phyloP scores from a whole-genome alignment of 768 basidiomycete genomes.

The Exidia glandulosa region DNA sequence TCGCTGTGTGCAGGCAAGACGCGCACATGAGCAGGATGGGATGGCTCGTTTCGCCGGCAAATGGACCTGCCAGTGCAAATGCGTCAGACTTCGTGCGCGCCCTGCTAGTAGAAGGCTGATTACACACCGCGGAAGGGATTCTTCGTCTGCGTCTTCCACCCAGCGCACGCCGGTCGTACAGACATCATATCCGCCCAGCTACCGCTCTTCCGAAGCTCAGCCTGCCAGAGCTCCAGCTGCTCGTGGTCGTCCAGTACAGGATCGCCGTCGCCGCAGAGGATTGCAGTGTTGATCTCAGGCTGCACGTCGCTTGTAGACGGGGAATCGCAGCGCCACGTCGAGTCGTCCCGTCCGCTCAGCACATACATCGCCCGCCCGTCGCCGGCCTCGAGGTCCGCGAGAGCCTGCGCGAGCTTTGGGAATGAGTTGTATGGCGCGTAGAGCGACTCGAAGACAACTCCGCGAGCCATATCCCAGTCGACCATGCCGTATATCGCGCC shows the following conservation, averaged over 20 bases:
- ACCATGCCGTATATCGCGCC: conserved; percentile 24
- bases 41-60: too few relatives aligned
- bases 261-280: conserved; percentile 9
- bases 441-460: conserved; percentile 21
- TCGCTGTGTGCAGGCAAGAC: too few relatives aligned
- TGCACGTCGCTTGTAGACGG: not conserved
- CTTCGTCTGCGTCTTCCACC: conserved; percentile 7
- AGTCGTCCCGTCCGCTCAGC: not conserved
- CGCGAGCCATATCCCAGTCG: conserved; percentile 24
- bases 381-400: conserved; percentile 19
- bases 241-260: conserved; percentile 2
- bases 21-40: too few relatives aligned
- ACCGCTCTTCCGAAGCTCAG: not conserved
- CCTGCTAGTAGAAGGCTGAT: too few relatives aligned
- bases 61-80: not conserved
- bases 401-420: conserved; percentile 22
- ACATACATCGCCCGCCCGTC: not conserved
- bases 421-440: conserved; percentile 27
- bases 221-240: too few relatives aligned
- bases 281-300: not conserved
- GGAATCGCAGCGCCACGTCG: not conserved
- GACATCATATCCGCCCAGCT: conserved; percentile 3
- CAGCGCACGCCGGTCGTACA: not conserved
- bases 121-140: too few relatives aligned
- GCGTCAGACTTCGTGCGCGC: too few relatives aligned